Conservation (phyloP, 2,329 filamentous ascomycete genomes). For the Paecilomyces variotii region DNA sequence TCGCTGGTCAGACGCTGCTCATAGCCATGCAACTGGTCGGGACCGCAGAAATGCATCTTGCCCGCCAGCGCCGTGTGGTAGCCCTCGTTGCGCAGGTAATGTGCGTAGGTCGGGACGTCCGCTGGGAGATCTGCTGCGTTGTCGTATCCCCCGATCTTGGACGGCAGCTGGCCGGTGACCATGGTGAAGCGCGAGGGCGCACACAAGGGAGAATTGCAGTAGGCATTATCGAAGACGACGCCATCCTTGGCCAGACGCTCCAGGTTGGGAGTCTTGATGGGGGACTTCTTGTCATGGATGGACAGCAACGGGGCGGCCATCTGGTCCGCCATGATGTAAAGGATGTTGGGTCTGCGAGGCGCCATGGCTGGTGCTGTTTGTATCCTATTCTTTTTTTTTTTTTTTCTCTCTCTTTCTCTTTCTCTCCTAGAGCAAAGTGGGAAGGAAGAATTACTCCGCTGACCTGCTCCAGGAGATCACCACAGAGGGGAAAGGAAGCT, state of each 20-base stretch:
- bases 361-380: constrained; percentile 18
- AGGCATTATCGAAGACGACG: constrained; percentile 87
- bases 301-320: constrained; percentile 83
- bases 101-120: constrained; percentile 83
- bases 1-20: constrained; percentile 89
- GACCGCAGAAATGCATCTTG: constrained; percentile 95
- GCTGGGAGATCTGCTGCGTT: constrained; percentile 79
- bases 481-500: background rate
- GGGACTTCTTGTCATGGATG: constrained; percentile 81
- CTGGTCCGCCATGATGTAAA: constrained; percentile 97
- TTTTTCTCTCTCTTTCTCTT: background rate
- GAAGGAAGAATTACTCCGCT: background rate
- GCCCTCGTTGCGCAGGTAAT: constrained; percentile 75
- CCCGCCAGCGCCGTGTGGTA: constrained; percentile 88
- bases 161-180: constrained; percentile 85
- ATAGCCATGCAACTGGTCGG: constrained; percentile 86
- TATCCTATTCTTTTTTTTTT: too few species aligned
- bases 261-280: constrained; percentile 87
- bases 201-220: constrained; percentile 88
- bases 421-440: background rate
- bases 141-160: constrained; percentile 86
- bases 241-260: constrained; percentile 72
- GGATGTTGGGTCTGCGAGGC: constrained; percentile 60
- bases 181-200: constrained; percentile 90
- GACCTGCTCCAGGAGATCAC: background rate